Percentiles rank a stretch among this genome's conserved stretches.
phyloP scores from a whole-genome alignment of 495 filamentous ascomycete species.

The Penicillium cataractarum region DNA sequence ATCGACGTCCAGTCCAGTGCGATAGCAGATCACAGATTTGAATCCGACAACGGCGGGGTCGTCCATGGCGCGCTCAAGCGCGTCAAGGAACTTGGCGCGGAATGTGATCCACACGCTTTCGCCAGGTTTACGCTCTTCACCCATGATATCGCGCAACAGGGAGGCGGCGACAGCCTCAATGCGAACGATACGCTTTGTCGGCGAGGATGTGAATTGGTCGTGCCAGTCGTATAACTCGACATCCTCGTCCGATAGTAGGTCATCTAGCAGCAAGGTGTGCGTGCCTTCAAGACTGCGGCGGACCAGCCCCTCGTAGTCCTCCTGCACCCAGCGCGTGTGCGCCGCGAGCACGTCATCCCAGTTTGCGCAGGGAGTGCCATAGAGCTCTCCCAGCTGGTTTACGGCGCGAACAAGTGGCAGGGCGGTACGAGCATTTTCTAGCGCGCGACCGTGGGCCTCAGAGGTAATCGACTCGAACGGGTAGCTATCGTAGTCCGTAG shows the following conservation, averaged over 20 bases:
- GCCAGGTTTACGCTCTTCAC: constrained; percentile 23
- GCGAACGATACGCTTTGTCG: constrained; percentile 77
- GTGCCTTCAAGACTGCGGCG: constrained; percentile 71
- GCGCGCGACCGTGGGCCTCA: constrained; percentile 72
- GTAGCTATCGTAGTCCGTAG: constrained; percentile 40
- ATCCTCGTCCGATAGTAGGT: constrained; percentile 65
- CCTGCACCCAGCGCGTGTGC: constrained; percentile 56
- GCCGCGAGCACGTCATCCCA: constrained; percentile 67
- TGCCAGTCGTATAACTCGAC: constrained; percentile 71
- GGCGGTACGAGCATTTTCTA: constrained; percentile 60
- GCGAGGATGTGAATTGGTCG: constrained; percentile 61
- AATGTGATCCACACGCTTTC: constrained; percentile 43
- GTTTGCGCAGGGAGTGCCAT: constrained; percentile 55
- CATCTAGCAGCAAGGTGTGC: constrained; percentile 79
- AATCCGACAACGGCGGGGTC: constrained; percentile 79
- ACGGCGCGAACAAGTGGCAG: constrained; percentile 73
- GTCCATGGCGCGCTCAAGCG: constrained; percentile 55
- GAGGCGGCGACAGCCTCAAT: constrained; percentile 77
- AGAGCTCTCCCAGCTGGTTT: constrained; percentile 65
- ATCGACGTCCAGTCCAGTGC: constrained; percentile 66
- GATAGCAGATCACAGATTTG: constrained; percentile 85
- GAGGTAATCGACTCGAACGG: constrained; percentile 65
- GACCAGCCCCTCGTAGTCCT: constrained; percentile 61
- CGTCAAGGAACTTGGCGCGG: constrained; percentile 45
- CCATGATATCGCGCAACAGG: constrained; percentile 55